Conservation (phyloP, 2,329 filamentous ascomycete genomes). For the Clonostachys solani region DNA sequence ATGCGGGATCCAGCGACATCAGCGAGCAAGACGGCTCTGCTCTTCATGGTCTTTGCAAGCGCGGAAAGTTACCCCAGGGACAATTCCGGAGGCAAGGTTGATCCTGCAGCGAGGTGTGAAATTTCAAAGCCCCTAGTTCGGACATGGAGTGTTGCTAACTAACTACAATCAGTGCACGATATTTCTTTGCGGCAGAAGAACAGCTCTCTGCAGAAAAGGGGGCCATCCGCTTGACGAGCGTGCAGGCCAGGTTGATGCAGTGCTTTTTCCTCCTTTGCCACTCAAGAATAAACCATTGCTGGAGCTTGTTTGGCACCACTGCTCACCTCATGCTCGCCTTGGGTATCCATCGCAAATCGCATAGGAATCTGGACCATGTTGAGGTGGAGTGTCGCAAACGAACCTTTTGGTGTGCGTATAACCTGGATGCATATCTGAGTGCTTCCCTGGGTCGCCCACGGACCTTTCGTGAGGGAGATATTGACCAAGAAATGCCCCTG, state of each 20-base stretch:
- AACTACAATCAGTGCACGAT: constrained; percentile 13
- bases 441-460: constrained; percentile 56
- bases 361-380: constrained; percentile 16
- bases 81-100: constrained; percentile 8
- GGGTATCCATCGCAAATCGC: constrained; percentile 30
- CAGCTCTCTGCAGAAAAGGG: constrained; percentile 31
- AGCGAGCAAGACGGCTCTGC: constrained; percentile 27
- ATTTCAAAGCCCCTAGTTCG: not conserved
- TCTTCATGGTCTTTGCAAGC: constrained; percentile 48
- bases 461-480: constrained; percentile 60
- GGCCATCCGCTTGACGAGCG: constrained; percentile 27
- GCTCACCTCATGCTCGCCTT: constrained; percentile 30
- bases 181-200: constrained; percentile 27
- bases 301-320: constrained; percentile 37
- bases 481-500: constrained; percentile 57
- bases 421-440: constrained; percentile 60
- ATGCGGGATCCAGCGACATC: constrained; percentile 11
- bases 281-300: constrained; percentile 41
- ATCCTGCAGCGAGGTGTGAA: constrained; percentile 7
- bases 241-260: constrained; percentile 33
- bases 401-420: constrained; percentile 62
- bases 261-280: constrained; percentile 37
- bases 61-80: constrained; percentile 32
- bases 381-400: constrained; percentile 31
- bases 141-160: no score